Evolutionary conservation across 2,329 filamentous ascomycete genomes (phyloP).

Genomic region (Cercospora sp.): DNA sequence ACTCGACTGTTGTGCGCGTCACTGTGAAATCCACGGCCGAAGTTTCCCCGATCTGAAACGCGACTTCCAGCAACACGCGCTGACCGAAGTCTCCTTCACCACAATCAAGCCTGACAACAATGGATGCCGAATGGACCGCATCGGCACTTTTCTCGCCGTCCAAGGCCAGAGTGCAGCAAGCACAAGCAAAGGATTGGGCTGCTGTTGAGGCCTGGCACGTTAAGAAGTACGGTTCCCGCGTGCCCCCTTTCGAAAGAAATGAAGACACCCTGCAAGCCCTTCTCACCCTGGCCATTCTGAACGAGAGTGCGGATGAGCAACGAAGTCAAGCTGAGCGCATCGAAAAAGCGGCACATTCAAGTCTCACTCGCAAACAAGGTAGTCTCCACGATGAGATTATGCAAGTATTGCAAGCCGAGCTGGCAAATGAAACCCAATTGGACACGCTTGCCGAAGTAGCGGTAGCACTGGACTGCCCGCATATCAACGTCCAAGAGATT

Average conservation of each 20-base stretch:
- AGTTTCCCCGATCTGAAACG: not conserved
- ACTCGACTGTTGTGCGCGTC: not conserved
- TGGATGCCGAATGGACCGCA: conserved; percentile 38
- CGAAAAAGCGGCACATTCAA: conserved; percentile 60
- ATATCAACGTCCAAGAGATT: conserved; percentile 29
- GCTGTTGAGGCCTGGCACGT: conserved; percentile 82
- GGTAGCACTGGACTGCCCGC: conserved; percentile 40
- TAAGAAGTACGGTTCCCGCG: conserved; percentile 63
- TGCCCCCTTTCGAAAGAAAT: conserved; percentile 82
- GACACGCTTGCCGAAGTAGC: conserved; percentile 42
- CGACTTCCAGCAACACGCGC: conserved; percentile 1
- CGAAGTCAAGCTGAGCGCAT: conserved; percentile 57
- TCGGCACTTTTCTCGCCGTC: conserved; percentile 59
- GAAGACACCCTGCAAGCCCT: conserved; percentile 76
- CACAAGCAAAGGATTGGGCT: conserved; percentile 86
- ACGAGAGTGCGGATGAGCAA: conserved; percentile 76
- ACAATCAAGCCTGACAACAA: not conserved
- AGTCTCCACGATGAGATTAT: conserved; percentile 25
- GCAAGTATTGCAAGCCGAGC: conserved; percentile 22
- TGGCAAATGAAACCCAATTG: conserved; percentile 35
- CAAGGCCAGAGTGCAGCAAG: conserved; percentile 71
- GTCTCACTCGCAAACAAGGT: conserved; percentile 43
- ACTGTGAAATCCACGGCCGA: not conserved
- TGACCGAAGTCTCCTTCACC: not conserved
- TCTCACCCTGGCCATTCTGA: conserved; percentile 70